These are phyloP conservation scores for Fomitiporia mediterranea DNA, from an alignment of 1,284 basidiomycete species.

Conservation along the genomic window DNA sequence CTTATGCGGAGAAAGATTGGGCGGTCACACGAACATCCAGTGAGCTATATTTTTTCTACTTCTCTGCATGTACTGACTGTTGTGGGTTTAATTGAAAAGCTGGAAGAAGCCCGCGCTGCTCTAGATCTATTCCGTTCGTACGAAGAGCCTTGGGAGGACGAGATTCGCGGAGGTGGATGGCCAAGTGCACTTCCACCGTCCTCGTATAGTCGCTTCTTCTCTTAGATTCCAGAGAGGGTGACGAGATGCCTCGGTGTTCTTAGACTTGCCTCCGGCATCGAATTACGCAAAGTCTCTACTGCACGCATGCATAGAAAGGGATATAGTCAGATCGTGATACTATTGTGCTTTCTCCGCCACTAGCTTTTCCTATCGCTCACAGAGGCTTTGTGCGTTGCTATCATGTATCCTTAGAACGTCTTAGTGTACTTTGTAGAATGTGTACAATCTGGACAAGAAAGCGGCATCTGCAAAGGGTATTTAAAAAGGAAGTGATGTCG, in stretches of 20 bases:
- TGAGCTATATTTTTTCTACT: slow-evolving; percentile 28
- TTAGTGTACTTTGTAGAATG: too few relatives aligned
- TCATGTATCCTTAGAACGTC: too few relatives aligned
- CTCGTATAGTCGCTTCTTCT: slow-evolving; percentile 26
- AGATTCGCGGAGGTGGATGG: slow-evolving; percentile 46
- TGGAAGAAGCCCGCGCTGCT: slow-evolving; percentile 48
- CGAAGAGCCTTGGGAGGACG: slow-evolving; percentile 46
- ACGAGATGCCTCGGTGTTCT: not conserved
- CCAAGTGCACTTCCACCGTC: slow-evolving; percentile 48
- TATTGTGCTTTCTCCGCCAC: too few relatives aligned
- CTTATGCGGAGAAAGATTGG: slow-evolving; percentile 51
- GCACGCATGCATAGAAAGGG: too few relatives aligned
- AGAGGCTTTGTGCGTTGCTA: too few relatives aligned
- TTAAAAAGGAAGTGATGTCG: not conserved
- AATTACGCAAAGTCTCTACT: too few relatives aligned
- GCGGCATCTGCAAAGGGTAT: too few relatives aligned
- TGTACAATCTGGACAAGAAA: too few relatives aligned
- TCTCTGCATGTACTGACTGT: not conserved
- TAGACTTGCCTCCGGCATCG: too few relatives aligned
- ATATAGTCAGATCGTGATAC: too few relatives aligned
- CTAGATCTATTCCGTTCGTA: slow-evolving; percentile 54
- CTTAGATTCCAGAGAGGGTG: not conserved
- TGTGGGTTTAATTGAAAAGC: slow-evolving; percentile 31
- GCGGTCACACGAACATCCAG: slow-evolving; percentile 45
- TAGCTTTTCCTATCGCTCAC: too few relatives aligned